Base-by-base conservation (phyloP, 257 asterid species). In the Solanum pinnatisectum region DNA sequence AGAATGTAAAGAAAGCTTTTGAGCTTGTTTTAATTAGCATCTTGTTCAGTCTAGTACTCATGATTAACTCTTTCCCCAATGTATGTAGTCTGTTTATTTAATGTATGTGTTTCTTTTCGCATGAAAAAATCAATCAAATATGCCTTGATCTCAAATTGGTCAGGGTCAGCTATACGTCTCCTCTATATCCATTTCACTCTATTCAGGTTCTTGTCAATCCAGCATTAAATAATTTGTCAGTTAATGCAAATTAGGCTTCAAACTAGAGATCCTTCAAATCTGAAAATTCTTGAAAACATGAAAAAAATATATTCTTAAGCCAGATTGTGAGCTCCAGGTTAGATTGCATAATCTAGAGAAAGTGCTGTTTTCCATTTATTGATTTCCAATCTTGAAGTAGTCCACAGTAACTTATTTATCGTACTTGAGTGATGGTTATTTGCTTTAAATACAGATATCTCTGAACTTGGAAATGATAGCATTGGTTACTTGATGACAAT, bases 401-500 rank as follows among this genome's bases (percentile, higher is more conserved):
- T 84, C 86, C 73, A 20, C 86, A 77, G 65, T 42, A 85, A 85
- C 81, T 65, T 89, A 52, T 40, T 87, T 44, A 86, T 40, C 71
- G 18, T 36, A 87, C 63, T 87, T 23, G 59, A 83, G 73, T 86
- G 88, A 90, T 88, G 78, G 65, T 63, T 87, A 68, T 72, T 86
- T 87, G 72, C 90, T 78, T 49, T 52, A n/a, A 33, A 90, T 88
- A 42, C 96, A 97, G 99, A 91, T 88, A 93, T 88, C 87, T 92
- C 93, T 87, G 91, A 90, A 85, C 93, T 93, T 81, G 95, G 89
- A 60, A 88, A 84, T 85, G 97, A 93, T 86, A 94, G 85, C 85
- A 67, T 77, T 91, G 71, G 87, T 83, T 91, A 88, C 87, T 87
- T 94, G 90, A 87, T 87, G 76, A 92, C 94, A 85, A 92, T 91